Conservation (phyloP, 257 asterid genomes). For the Penstemon eatonii region DNA sequence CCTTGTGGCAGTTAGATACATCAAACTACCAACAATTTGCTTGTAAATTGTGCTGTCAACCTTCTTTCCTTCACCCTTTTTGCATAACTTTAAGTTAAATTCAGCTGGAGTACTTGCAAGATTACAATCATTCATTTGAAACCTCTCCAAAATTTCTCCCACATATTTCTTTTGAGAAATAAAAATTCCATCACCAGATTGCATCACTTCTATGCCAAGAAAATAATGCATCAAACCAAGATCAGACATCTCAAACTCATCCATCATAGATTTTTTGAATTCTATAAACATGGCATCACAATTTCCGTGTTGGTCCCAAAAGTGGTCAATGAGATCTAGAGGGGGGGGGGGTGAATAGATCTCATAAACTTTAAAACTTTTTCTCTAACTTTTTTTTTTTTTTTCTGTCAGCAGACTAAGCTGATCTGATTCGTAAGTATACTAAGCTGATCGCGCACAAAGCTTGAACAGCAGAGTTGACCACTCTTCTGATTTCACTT, state of each 20-base stretch:
- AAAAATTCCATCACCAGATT: background rate
- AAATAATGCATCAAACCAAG: constrained; percentile 21
- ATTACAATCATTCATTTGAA: constrained; percentile 18
- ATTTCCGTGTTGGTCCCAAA: too few species aligned
- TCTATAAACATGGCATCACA: background rate
- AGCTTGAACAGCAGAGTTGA: too few species aligned
- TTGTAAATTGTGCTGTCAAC: constrained; percentile 9
- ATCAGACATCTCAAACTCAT: constrained; percentile 2
- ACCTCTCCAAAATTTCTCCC: background rate
- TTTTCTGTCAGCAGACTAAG: too few species aligned
- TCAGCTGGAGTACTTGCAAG: background rate
- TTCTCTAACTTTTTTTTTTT: too few species aligned
- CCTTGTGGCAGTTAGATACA: constrained; percentile 20
- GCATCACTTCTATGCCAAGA: background rate
- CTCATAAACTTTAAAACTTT: too few species aligned
- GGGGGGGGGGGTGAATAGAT: too few species aligned
- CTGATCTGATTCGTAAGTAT: too few species aligned
- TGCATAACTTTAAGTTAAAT: background rate
- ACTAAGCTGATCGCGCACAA: too few species aligned
- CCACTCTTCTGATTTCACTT: too few species aligned
- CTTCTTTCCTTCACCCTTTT: background rate
- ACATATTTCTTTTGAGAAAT: constrained; percentile 14
- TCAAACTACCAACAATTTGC: constrained; percentile 13
- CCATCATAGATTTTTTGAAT: background rate
- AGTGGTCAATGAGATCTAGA: too few species aligned